Evolutionary conservation across 352 stramenopile genomes (phyloP).

Genomic region (Phytophthora tentaculata): DNA sequence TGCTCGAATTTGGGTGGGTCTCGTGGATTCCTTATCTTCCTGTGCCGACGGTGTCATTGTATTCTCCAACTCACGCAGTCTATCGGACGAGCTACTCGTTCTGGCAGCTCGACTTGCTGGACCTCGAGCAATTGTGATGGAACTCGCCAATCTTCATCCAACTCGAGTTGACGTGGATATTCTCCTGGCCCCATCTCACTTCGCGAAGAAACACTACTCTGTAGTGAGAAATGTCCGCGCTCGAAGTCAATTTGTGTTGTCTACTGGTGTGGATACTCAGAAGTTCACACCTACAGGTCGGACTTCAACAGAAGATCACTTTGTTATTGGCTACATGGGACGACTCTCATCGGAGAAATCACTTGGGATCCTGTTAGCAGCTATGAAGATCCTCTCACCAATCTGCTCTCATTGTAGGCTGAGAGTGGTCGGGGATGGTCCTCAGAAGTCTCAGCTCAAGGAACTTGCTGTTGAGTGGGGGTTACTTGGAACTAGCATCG

Average conservation of each 20-base stretch:
- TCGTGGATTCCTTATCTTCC: constrained; percentile 31
- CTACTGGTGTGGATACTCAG: constrained; percentile 46
- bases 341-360: constrained; percentile 60
- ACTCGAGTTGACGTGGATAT: constrained; percentile 46
- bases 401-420: constrained; percentile 35
- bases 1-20: constrained; percentile 30
- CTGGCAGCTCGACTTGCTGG: constrained; percentile 43
- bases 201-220: constrained; percentile 51
- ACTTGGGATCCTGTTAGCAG: constrained; percentile 43
- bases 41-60: constrained; percentile 52
- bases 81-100: constrained; percentile 43
- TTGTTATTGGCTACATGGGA: constrained; percentile 58
- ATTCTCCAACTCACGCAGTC: constrained; percentile 50
- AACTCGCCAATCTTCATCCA: constrained; percentile 59
- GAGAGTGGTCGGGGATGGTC: constrained; percentile 47
- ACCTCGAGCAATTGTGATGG: constrained; percentile 49
- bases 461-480: constrained; percentile 39
- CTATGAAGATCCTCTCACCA: constrained; percentile 34
- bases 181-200: constrained; percentile 63
- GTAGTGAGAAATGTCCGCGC: constrained; percentile 33
- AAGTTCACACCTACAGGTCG: constrained; percentile 39
- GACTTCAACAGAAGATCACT: constrained; percentile 11
- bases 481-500: constrained; percentile 33
- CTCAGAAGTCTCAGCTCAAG: constrained; percentile 36
- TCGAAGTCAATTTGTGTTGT: constrained; percentile 40